Base-by-base conservation (phyloP, 2,329 filamentous ascomycete species). In the Penicillium sp. region DNA sequence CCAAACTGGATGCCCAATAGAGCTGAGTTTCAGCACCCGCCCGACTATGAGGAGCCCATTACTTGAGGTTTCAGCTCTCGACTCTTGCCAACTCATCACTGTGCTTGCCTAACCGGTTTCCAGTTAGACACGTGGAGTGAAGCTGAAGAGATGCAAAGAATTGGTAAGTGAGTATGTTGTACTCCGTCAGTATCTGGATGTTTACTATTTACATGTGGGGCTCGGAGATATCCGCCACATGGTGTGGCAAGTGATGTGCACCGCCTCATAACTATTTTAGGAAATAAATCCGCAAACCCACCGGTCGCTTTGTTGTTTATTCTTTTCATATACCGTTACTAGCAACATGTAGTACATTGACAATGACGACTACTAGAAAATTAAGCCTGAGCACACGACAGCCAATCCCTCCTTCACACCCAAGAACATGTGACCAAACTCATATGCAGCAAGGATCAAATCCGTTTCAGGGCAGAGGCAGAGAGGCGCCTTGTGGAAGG, bases 351-450 rank as follows among this genome's bases (percentile, higher is more conserved):
- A 23, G 3, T 23, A 23, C 23, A 23, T 23, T 23, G 5, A 23
- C 23, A 23, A 23, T 3, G 23, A n/a, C n/a, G n/a, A n/a, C n/a
- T n/a, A n/a, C n/a, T n/a, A n/a, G n/a, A n/a, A n/a, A n/a, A n/a
- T 35, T 11, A 35, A 13, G 5, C 13, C n/a, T 19, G 2, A 39
- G 36, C 11, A 23, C 43, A 38, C 50, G 50, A 60, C 41, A 47
- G 55, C 41, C 44, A 60, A 54, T 43, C 46, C 48, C 40, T 11
- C 19, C 3, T 42, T 18, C 38, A 42, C 41, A 40, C 14, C 40
- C 23, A 29, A 50, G 56, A 63, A 50, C 62, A 65, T 61, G 63
- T 65, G 62, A 65, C 58, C 44, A 45, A 62, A 58, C 51, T 62
- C 51, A 56, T 64, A 65, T 65, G 62, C 62, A 55, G 62, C 58